Evolutionary conservation across 305 asterid species (phyloP), one percentile per base, ranked within the genome.

Genomic region (Fraxinus angustifolia): DNA sequence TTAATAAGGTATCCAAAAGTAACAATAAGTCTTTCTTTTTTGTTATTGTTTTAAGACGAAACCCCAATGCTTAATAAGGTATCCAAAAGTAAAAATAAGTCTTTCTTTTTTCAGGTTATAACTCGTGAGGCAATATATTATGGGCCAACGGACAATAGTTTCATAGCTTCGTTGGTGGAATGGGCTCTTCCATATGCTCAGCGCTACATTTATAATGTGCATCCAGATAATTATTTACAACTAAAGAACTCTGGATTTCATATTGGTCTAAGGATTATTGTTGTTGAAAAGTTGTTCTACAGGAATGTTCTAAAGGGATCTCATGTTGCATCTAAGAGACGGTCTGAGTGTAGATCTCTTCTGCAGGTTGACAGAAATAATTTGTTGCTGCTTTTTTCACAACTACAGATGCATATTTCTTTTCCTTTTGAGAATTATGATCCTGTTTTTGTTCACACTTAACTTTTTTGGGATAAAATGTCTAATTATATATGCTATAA

Each of bases 111-210:
- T 83, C 97, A 96, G 99, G 86, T 94, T 86, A 97, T 94, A 78
- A 87, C 88, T 84, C 97, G 93, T 53, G 93, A 90, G 83, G 93
- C 96, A 56, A 91, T 92, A 82, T 87, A 88, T 80, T 85, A 85
- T 79, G 93, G 91, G 65, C 85, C 88, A 50, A 85, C 87, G 48
- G 97, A 88, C 85, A 45, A 70, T 80, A 82, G 81, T 75, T 83
- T 84, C 83, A 78, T 86, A 80, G 88, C 88, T 71, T 90, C 91
- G 65, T 80, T 94, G 88, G 89, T 94, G 81, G 91, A 91, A 75
- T 91, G 99, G 99, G 92, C 65, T 67, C 86, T 81, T 48, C 80
- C 98, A 78, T 96, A 86, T 87, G 95, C 91, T 83, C 99, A 94
- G 86, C 97, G 94, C 81, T 95, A 93, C 85, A 80, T 92, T 70